These are phyloP conservation scores for Grosmannia clavigera DNA, from an alignment of 2,329 filamentous ascomycete species.

Conservation along the genomic window DNA sequence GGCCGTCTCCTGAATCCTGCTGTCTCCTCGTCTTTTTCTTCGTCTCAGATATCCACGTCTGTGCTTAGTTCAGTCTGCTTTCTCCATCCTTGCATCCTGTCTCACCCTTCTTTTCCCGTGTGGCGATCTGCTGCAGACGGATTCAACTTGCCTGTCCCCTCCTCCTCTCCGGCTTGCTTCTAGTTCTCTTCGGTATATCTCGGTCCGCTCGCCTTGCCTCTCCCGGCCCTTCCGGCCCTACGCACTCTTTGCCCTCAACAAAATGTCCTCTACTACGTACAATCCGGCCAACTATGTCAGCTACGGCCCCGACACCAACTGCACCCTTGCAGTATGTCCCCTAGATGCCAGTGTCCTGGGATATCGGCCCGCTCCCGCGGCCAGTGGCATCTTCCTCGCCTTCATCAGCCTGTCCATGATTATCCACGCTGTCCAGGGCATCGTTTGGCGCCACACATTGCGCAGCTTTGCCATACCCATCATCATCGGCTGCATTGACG, in stretches of 20 bases:
- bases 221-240: not conserved
- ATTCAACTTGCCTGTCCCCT: too few relatives aligned
- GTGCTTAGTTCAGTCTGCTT: not conserved
- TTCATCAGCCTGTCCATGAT: conserved; percentile 34
- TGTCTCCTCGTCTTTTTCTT: not conserved
- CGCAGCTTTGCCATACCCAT: conserved; percentile 36
- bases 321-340: conserved; percentile 35
- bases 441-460: conserved; percentile 31
- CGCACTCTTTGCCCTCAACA: not conserved
- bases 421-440: conserved; percentile 31
- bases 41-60: not conserved
- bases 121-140: not conserved
- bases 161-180: not conserved
- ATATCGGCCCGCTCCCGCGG: conserved; percentile 32
- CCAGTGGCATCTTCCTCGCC: conserved; percentile 29
- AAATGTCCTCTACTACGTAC: conserved; percentile 1
- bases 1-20: not conserved
- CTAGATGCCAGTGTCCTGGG: conserved; percentile 31
- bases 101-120: too few relatives aligned
- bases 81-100: not conserved
- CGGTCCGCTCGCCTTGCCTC: not conserved
- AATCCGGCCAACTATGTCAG: conserved; percentile 10
- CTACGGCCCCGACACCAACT: conserved; percentile 36
- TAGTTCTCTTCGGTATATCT: not conserved
- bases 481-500: conserved; percentile 40